These are phyloP conservation scores for Blastocladiella emersonii DNA, from an alignment of 371 early-diverging fungal genomes.

Conservation along the genomic window DNA sequence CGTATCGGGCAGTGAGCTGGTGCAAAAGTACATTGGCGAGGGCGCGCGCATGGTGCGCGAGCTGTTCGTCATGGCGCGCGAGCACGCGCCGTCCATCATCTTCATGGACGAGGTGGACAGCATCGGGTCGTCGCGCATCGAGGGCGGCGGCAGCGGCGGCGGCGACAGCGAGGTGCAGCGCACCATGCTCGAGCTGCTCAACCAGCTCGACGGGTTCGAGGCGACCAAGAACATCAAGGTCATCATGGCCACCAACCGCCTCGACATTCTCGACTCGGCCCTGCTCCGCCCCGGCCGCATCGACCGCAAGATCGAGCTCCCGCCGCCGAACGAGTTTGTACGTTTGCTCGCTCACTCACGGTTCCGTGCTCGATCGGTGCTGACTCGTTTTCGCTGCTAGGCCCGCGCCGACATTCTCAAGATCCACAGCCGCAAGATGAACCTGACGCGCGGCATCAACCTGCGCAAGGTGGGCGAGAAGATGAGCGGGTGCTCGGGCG, in stretches of 20 bases:
- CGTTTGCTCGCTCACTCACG: not conserved
- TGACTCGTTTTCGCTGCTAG: too few relatives aligned
- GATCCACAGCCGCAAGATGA: slow-evolving; percentile 99
- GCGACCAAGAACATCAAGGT: slow-evolving; percentile 98
- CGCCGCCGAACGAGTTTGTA: slow-evolving; percentile 52
- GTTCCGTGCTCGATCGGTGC: too few relatives aligned
- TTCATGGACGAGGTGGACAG: slow-evolving; percentile 99
- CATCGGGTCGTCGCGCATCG: slow-evolving; percentile 91
- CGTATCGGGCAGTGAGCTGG: slow-evolving; percentile 97
- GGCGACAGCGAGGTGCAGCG: slow-evolving; percentile 96
- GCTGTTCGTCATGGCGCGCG: slow-evolving; percentile 97
- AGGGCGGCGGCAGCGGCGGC: slow-evolving; percentile 56
- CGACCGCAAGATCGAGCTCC: slow-evolving; percentile 99
- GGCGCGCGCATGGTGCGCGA: slow-evolving; percentile 99
- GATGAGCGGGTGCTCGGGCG: slow-evolving; percentile 93
- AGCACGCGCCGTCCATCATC: slow-evolving; percentile 97
- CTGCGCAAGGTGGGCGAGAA: slow-evolving; percentile 90
- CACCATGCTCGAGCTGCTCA: slow-evolving; percentile 81
- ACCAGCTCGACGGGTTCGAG: slow-evolving; percentile 99
- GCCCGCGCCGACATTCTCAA: slow-evolving; percentile 97
- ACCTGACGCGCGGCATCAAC: slow-evolving; percentile 95
- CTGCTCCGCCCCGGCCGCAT: slow-evolving; percentile 96
- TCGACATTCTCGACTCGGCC: slow-evolving; percentile 97
- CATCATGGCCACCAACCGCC: slow-evolving; percentile 99
- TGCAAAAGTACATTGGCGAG: slow-evolving; percentile 99